Base-by-base conservation (phyloP, 169 alveolate genomes). In the Eimeria acervulina region DNA sequence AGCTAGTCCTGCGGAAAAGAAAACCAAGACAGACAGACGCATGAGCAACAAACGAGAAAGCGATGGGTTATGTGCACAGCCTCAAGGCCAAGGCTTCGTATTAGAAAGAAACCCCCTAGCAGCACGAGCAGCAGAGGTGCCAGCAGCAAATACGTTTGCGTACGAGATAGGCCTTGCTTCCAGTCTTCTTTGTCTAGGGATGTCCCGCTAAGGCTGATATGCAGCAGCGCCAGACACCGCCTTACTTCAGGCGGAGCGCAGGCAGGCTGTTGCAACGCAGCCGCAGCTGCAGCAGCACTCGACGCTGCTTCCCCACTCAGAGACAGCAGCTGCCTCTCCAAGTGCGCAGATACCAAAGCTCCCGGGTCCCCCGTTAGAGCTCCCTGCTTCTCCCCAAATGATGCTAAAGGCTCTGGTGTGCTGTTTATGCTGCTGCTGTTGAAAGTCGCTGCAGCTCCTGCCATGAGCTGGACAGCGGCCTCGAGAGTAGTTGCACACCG, bases 301-400 rank as follows among this genome's bases (percentile, higher is more conserved):
- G 90, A 44, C 10, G 90, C 90, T 31, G 90, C 72, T 81, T 81
- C 90, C 5, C 90, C 90, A 52, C 90, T 81, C 33, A 81, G 70
- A 28, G 90, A 81, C 74, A 81, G 90, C 47, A 81, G 90, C 63
- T 81, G 90, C 74, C 72, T 47, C 90, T 81, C 90, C 90, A 81
- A 81, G 90, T 51, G 63, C n/a, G 51, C 66, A 42, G 90, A 81
- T 33, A 81, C 90, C 72, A 81, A 33, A n/a, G 44, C 33, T 47
- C 51, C 90, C 36, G 90, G 70, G 44, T 42, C 51, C 90, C 74
- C 72, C 44, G 15, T 52, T 21, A 26, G 42, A 52, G 17, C 28
- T 51, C 90, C 74, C 44, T 8, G 51, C 21, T 21, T 52, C 28
- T 47, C 90, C 47, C 90, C 90, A 26, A 33, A 7, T 17, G 66